A percentile compares a stretch with the other conserved stretches of the same genome.
Evolutionary conservation across 2,329 filamentous ascomycete genomes (phyloP).

Genomic region (Colletotrichum sp.): DNA sequence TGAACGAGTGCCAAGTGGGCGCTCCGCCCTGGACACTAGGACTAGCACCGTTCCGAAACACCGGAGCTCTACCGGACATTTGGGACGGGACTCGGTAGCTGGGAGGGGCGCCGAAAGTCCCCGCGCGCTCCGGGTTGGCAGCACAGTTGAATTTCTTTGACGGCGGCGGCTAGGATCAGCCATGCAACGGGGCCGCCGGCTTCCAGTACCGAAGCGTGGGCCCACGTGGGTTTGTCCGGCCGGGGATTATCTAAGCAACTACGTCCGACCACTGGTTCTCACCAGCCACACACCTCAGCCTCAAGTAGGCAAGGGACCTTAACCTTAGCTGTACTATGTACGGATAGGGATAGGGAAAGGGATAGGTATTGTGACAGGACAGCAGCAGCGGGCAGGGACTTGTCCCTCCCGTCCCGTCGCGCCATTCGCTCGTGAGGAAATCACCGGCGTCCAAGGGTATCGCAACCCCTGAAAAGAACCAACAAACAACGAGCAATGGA

Average conservation of each 20-base stretch:
- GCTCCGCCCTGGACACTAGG: neutral
- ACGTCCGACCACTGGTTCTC: neutral
- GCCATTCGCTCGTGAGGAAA: neutral
- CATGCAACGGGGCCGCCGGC: neutral
- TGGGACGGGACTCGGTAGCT: neutral
- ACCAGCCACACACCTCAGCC: neutral
- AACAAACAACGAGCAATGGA: neutral
- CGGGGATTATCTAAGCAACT: neutral
- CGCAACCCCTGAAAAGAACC: slow-evolving; percentile 8
- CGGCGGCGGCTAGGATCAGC: neutral
- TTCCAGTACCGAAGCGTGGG: neutral
- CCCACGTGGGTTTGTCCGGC: neutral
- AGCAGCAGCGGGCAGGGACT: neutral
- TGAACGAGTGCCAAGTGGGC: neutral
- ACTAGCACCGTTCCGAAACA: neutral
- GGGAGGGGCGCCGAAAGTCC: neutral
- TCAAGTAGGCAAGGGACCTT: no score
- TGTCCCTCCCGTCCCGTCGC: neutral
- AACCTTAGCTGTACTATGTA: no score
- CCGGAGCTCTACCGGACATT: neutral
- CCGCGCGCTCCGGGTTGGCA: neutral
- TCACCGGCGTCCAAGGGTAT: neutral
- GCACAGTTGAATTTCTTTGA: neutral
- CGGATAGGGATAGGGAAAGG: no score
- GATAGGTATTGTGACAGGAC: no score